Evolutionary conservation across 2,329 filamentous ascomycete genomes (phyloP), one percentile per base, ranked within the genome.

Genomic region (Diplocarpon mali): DNA sequence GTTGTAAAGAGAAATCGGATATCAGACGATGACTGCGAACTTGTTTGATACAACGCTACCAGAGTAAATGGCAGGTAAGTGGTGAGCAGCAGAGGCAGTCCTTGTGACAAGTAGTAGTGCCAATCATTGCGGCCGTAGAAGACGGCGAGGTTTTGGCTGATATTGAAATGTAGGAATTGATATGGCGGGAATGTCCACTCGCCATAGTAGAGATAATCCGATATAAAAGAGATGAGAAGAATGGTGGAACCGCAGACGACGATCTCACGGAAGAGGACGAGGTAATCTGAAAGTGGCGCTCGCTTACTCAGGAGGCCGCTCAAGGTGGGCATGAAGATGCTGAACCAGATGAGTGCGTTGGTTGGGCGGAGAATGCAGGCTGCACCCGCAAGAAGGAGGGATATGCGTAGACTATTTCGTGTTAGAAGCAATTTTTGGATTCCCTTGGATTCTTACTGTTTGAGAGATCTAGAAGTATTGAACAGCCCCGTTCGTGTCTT

Each of bases 51-150:
- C 7, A 93, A 60, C 0, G 81, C 85, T 12, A 73, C 50, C 1
- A 83, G 57, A 8, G 78, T 75, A 60, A 95, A 94, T 0, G 89
- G 89, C 2, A 95, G 68, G 35, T 79, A 79, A 1, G 86, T 89
- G 8, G 83, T 95, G 28, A 92, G 80, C 5, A 95, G 75, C 0
- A 96, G 73, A 2, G 92, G 90, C 20, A 95, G 72, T 4, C 88
- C 92, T 65, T 98, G 89, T 0, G 85, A 83, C 27, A 94, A 65
- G 63, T 95, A 98, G 67, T 96, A 98, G 64, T 95, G 88, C 73
- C 83, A 83, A 50, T 86, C 79, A 64, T 94, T 96, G 38, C 70
- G 76, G 16, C 92, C 92, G 61, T 98, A 98, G 65, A 96, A 96
- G 38, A 90, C 77, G 20, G 92, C 87, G 5, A 98, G 72, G 7